Conservation (phyloP, 2,329 filamentous ascomycete species). For the Anisogramma anomala region DNA sequence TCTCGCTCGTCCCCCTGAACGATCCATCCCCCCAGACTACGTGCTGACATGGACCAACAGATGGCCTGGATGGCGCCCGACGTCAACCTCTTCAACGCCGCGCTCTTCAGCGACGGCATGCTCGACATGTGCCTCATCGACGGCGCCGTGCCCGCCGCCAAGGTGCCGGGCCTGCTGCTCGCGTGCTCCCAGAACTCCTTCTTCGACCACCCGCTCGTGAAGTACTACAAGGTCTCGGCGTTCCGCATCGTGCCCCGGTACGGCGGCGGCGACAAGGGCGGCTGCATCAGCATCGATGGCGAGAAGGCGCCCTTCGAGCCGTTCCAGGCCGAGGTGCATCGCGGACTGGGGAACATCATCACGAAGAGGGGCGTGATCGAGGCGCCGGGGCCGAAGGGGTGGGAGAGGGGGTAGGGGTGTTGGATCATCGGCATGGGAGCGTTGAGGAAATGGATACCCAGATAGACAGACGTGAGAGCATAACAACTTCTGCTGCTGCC, state of each 20-base stretch:
- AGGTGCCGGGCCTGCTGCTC: constrained; percentile 57
- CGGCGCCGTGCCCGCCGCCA: constrained; percentile 57
- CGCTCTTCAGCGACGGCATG: constrained; percentile 71
- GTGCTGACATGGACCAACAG: constrained; percentile 24
- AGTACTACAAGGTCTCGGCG: constrained; percentile 75
- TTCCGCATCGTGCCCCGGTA: constrained; percentile 69
- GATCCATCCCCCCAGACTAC: not conserved
- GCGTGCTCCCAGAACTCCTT: constrained; percentile 62
- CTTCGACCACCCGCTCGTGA: constrained; percentile 67
- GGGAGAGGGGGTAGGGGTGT: constrained; percentile 28
- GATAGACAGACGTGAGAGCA: too few relatives aligned
- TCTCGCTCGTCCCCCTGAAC: constrained; percentile 9
- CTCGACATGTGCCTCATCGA: constrained; percentile 76
- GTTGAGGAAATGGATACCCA: not conserved
- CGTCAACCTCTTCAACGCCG: constrained; percentile 75
- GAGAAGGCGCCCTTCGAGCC: constrained; percentile 77
- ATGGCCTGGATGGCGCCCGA: constrained; percentile 88
- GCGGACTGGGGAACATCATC: constrained; percentile 70
- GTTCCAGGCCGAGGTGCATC: constrained; percentile 84
- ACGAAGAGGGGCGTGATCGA: constrained; percentile 68
- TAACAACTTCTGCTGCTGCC: too few relatives aligned
- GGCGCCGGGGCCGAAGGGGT: constrained; percentile 39
- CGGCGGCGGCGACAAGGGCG: constrained; percentile 45
- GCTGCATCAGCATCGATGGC: constrained; percentile 90
- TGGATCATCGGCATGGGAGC: not conserved